phyloP scores from a whole-genome alignment of 192 early-diverging fungal genomes.

The Coemansia pectinata region DNA sequence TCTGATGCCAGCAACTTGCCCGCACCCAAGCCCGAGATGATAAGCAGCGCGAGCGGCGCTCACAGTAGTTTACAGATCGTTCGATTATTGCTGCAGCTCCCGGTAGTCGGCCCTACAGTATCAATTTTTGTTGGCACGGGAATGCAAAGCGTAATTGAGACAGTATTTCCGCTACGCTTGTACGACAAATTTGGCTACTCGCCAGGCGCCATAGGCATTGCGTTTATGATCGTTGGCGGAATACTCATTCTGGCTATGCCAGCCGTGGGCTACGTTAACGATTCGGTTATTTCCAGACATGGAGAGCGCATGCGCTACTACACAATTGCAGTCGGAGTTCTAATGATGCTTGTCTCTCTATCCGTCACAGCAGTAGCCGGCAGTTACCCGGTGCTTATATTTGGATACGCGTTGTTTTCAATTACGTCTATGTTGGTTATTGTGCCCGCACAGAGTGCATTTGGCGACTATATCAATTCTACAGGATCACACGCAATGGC shows the following conservation, averaged over 20 bases:
- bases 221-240: constrained; percentile 47
- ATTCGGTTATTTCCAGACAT: constrained; percentile 18
- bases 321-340: constrained; percentile 22
- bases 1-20: background rate
- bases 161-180: constrained; percentile 40
- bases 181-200: constrained; percentile 46
- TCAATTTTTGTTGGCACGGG: constrained; percentile 50
- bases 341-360: constrained; percentile 29
- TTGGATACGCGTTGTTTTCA: constrained; percentile 49
- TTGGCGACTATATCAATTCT: constrained; percentile 51
- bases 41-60: background rate
- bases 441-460: constrained; percentile 53
- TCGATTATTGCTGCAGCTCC: constrained; percentile 27
- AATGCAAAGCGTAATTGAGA: constrained; percentile 50
- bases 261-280: constrained; percentile 32
- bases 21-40: background rate
- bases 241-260: constrained; percentile 50
- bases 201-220: constrained; percentile 39
- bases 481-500: constrained; percentile 45
- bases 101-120: constrained; percentile 41
- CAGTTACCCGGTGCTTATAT: constrained; percentile 34
- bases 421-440: constrained; percentile 41
- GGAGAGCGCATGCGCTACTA: constrained; percentile 54
- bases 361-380: constrained; percentile 24
- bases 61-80: constrained; percentile 11